Evolutionary conservation across 768 basidiomycete genomes (phyloP), one percentile per base, ranked within the genome.

Genomic region (Rhodosporidiobolus odoratus): DNA sequence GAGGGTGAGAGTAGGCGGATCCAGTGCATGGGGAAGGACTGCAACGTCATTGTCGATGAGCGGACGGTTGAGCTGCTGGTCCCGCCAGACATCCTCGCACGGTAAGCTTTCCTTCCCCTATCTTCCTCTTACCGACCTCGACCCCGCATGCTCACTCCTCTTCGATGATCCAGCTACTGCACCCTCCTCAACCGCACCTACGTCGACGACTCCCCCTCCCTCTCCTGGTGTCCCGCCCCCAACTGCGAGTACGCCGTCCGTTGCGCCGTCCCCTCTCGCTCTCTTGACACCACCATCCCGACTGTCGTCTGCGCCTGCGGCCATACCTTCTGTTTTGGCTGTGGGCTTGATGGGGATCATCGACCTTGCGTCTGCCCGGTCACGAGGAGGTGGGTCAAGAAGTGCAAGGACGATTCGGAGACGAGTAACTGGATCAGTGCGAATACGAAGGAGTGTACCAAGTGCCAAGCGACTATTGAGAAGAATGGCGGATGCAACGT

Each of bases 361-460:
- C 85, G 92, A 38, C 96, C 96, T 0, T 87, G 96, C 53, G 84
- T 96, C 58, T 99, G 96, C 80, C 83, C 81, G 9, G 88, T 94
- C 32, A 91, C 93, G 72, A 88, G 84, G 82, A 85, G 92, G 83
- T 99, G 96, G 96, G 81, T 94, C 77, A 91, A 89, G 85, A 98
- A 99, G 81, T 98, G 96, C 80, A 86, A 87, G 60, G 96, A 99
- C 79, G 96, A 99, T 78, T 91, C 89, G 72, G 96, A 99, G 82
- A 99, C 96, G 25, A 92, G 93, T 34, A 98, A 99, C 80, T 99
- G 96, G 96, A 92, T 99, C 83, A 92, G 91, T 85, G 96, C 93
- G 73, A 97, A 99, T 79, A 99, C 96, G 50, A 98, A 99, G 83
- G 96, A 99, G 80, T 99, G 96, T 79, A 84, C 86, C 27, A 88